Evolutionary conservation across 179 eudicot species (phyloP), one percentile per base, ranked within the genome.

Genomic region (Spinacia oleracea): DNA sequence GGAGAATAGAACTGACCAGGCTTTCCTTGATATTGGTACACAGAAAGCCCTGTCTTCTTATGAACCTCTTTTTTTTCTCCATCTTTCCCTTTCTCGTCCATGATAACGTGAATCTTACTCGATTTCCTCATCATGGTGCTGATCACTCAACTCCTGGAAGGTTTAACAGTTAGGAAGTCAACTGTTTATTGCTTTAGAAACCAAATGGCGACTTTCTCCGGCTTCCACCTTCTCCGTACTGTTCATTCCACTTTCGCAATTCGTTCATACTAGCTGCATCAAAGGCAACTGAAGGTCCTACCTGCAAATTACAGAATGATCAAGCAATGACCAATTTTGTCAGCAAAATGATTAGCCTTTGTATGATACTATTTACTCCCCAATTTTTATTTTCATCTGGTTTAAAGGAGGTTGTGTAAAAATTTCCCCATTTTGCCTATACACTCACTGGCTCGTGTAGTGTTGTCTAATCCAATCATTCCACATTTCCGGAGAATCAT

Each of bases 191-290:
- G 45, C 29, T 35, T 84, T 78, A 85, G 77, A 96, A 96, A 48
- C 99, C 99, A 53, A 96, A 96, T 9, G 98, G 96, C 3, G 99
- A 92, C 81, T 83, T 92, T 79, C 79, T 89, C 81, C 99, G 82
- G 85, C 94, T 94, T 87, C 99, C 99, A 43, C 99, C 99, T 87
- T 94, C 98, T 64, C 99, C 99, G 45, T 96, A 96, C 75, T 94
- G 97, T 14, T 96, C 98, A 63, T 96, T 96, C 99, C 99, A 96
- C 83, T 96, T 96, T 74, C 99, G 83, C 68, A 96, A 87, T 87
- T 96, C 99, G 40, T 94, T 96, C 98, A 94, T 94, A 87, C 99
- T 94, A 23, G 94, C 78, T 32, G 99, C 98, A 81, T 96, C 98
- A 65, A 85, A 94, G 20, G 98, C 93, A 76, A 96, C 97, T 9